These are phyloP conservation scores for Isabelozyma pseudorhagii DNA, from an alignment of 805 yeast genomes.

Conservation along the genomic window DNA sequence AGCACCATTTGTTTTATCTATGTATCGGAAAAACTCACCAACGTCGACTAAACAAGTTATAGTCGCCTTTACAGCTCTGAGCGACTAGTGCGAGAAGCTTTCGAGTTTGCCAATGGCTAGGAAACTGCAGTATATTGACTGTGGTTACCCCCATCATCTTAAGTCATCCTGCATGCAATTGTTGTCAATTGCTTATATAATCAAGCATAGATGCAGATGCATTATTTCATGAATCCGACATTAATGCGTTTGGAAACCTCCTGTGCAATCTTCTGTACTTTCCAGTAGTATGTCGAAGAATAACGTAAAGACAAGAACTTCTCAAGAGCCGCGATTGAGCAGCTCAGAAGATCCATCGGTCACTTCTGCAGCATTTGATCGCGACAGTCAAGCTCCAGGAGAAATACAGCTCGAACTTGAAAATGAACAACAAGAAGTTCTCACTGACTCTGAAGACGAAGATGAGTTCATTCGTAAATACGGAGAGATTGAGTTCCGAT, in stretches of 20 bases:
- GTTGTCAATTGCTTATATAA: not conserved
- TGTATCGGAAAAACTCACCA: no score
- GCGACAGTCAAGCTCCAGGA: not conserved
- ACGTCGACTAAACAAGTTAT: no score
- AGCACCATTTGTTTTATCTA: no score
- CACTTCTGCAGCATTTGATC: not conserved
- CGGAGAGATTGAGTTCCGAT: constrained; percentile 47
- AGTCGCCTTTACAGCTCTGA: no score
- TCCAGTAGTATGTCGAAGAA: no score
- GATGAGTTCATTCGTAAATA: constrained; percentile 45
- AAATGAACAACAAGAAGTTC: not conserved
- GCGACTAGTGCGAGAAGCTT: no score
- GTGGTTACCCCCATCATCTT: no score
- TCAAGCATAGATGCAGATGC: not conserved
- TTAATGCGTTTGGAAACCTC: not conserved
- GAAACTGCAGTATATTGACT: no score
- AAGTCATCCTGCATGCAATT: not conserved
- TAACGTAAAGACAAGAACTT: no score
- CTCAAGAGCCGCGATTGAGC: not conserved
- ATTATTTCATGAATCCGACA: no score
- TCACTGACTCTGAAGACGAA: constrained; percentile 31
- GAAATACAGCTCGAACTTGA: not conserved
- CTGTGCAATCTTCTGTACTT: not conserved
- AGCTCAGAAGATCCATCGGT: not conserved
- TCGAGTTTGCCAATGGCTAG: no score